A percentile compares a stretch with the other conserved stretches of the same genome.
phyloP scores from a whole-genome alignment of 768 basidiomycete species.

The Bullera alba region DNA sequence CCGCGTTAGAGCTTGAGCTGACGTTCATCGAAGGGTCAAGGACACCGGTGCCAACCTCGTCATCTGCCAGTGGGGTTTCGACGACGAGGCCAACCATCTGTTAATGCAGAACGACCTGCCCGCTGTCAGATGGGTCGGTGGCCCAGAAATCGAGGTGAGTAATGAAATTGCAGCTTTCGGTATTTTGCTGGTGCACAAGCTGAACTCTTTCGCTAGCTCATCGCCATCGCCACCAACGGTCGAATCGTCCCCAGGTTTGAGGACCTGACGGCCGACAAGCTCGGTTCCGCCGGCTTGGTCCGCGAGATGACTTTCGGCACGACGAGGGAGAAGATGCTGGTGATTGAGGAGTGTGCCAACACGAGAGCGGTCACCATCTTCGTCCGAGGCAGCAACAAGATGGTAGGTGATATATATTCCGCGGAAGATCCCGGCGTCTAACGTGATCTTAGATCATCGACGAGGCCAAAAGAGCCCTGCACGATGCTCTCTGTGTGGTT shows the following conservation, averaged over 20 bases:
- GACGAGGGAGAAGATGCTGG: conserved; percentile 97
- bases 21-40: conserved; percentile 58
- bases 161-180: background rate
- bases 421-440: background rate
- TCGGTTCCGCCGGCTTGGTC: conserved; percentile 88
- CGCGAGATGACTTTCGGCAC: conserved; percentile 94
- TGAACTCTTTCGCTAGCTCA: conserved; percentile 58
- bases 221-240: conserved; percentile 96
- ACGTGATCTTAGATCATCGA: conserved; percentile 75
- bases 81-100: conserved; percentile 97
- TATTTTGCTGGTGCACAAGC: background rate
- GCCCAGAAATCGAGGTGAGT: conserved; percentile 91
- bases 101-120: conserved; percentile 97
- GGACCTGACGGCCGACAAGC: conserved; percentile 81
- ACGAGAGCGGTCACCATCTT: conserved; percentile 93
- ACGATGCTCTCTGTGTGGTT: conserved; percentile 95
- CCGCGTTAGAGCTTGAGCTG: background rate
- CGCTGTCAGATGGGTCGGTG: conserved; percentile 97
- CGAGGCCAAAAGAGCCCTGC: conserved; percentile 94
- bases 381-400: conserved; percentile 96
- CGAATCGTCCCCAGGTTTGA: conserved; percentile 98
- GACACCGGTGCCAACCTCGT: conserved; percentile 96
- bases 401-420: conserved; percentile 55
- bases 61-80: conserved; percentile 99
- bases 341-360: conserved; percentile 98